These are phyloP conservation scores for Musa schizocarpa DNA, from an alignment of 176 grass and related monocot species.

Conservation along the genomic window DNA sequence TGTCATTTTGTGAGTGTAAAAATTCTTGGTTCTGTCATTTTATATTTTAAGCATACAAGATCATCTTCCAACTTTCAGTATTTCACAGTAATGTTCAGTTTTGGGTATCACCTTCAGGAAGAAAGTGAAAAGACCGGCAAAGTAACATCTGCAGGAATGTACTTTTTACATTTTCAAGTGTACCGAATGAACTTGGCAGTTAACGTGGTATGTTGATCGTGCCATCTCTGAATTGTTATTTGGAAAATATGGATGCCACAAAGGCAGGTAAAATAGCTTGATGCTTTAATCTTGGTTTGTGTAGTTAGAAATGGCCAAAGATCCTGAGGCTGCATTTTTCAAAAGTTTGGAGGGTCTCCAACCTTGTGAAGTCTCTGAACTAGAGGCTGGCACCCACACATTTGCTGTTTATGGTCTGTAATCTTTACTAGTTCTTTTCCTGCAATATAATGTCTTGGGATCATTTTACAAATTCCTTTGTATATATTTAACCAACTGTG, in stretches of 20 bases:
- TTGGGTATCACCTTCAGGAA: slow-evolving; percentile 49
- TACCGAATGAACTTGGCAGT: slow-evolving; percentile 77
- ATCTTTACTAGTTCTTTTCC: slow-evolving; percentile 35
- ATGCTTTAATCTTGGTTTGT: not conserved
- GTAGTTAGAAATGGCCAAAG: slow-evolving; percentile 94
- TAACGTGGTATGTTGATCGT: not conserved
- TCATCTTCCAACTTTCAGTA: not conserved
- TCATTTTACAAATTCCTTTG: slow-evolving; percentile 14
- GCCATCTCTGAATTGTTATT: not conserved
- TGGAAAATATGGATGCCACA: not conserved
- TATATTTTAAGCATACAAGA: not conserved
- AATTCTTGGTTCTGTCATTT: not conserved
- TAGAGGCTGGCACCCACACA: not conserved
- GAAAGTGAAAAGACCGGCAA: slow-evolving; percentile 91
- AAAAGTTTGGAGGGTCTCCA: slow-evolving; percentile 88
- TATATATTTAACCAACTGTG: slow-evolving; percentile 3
- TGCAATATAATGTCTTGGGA: slow-evolving; percentile 22
- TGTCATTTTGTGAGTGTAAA: not conserved
- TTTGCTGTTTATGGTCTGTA: not conserved
- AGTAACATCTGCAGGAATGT: slow-evolving; percentile 90
- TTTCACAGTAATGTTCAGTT: not conserved
- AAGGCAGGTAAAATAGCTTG: not conserved
- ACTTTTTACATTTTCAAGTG: slow-evolving; percentile 98
- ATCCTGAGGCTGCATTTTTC: slow-evolving; percentile 73
- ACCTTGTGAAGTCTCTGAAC: not conserved